Percentiles rank a stretch among this genome's conserved stretches.
phyloP scores from a whole-genome alignment of 1,284 basidiomycete species.

The Ustilago cynodontis region DNA sequence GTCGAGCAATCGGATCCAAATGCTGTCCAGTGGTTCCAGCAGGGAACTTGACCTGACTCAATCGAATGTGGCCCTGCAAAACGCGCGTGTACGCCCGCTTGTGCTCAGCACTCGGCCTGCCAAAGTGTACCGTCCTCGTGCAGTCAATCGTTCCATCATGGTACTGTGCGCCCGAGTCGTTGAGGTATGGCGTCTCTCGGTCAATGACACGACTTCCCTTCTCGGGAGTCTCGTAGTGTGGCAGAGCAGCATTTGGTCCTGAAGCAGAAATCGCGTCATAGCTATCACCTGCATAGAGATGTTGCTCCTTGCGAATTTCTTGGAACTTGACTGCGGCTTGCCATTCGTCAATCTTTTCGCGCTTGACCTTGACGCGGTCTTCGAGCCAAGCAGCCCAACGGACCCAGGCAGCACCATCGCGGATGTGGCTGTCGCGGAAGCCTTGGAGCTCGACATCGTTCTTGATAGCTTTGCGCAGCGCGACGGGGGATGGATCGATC shows the following conservation, averaged over 20 bases:
- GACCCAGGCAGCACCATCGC: constrained; percentile 67
- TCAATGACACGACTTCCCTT: constrained; percentile 57
- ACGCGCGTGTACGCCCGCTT: constrained; percentile 65
- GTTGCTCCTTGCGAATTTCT: constrained; percentile 38
- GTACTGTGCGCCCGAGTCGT: constrained; percentile 65
- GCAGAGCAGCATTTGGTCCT: constrained; percentile 64
- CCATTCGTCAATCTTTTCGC: constrained; percentile 52
- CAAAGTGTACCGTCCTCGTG: constrained; percentile 67
- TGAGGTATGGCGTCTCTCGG: constrained; percentile 61
- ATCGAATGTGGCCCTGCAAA: constrained; percentile 63
- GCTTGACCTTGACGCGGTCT: constrained; percentile 50
- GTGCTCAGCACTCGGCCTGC: constrained; percentile 60
- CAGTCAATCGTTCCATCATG: constrained; percentile 67
- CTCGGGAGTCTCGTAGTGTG: constrained; percentile 67
- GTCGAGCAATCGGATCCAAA: constrained; percentile 61
- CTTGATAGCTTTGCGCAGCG: constrained; percentile 64
- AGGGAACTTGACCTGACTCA: constrained; percentile 59
- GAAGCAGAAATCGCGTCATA: constrained; percentile 67
- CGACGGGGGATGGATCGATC: constrained; percentile 49
- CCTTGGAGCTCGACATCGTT: constrained; percentile 62
- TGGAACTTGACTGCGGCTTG: constrained; percentile 57
- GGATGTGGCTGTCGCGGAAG: constrained; percentile 59
- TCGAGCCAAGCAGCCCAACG: constrained; percentile 69
- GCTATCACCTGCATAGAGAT: constrained; percentile 62
- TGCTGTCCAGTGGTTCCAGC: constrained; percentile 61